Base-by-base conservation (phyloP, 2,329 filamentous ascomycete genomes). In the Colletotrichum eleusines region DNA sequence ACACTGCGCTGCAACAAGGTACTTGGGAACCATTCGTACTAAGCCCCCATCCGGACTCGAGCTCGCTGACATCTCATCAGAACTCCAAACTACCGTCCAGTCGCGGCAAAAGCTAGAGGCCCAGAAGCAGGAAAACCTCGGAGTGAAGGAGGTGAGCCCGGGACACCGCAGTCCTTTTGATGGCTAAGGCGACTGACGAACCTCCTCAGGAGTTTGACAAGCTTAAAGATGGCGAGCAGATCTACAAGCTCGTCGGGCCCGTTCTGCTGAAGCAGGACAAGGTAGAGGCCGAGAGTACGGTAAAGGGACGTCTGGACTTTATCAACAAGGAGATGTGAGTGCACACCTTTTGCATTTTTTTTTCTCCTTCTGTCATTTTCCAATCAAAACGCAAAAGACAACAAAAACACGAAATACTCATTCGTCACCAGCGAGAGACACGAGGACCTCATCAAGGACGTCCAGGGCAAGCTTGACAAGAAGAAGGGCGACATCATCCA, bases 181-280 rank as follows among this genome's bases (percentile, higher is more conserved):
- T 38, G 33, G 44, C 14, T 7, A 54, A 28, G 16, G 12, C 16
- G 18, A n/a, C 46, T 66, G 6, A 69, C 8, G 1, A 2, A 11
- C 7, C 2, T 1, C 35, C 20, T 42, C 74, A 96, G 91, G 95
- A 98, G 81, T 98, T 98, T 80, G 86, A 89, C 50, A 87, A 88
- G 64, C 86, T 98, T 70, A 89, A 91, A 76, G 91, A 95, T 46
- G 92, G 92, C 75, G 92, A 97, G 77, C 94, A 90, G 74, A 97
- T 99, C 81, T 99, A 97, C 89, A 99, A 98, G 83, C 89, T 98
- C 51, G 90, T 97, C 57, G 96, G 96, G 0, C 96, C 96, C 0
- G 93, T 98, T 8, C 84, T 99, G 46, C 82, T 99, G 77, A 98
- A 98, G 86, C 96, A 99, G 81, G 96, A 98, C 69, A 95, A 93